Base-by-base conservation (phyloP, 768 basidiomycete genomes). In the Mycena vitilis region DNA sequence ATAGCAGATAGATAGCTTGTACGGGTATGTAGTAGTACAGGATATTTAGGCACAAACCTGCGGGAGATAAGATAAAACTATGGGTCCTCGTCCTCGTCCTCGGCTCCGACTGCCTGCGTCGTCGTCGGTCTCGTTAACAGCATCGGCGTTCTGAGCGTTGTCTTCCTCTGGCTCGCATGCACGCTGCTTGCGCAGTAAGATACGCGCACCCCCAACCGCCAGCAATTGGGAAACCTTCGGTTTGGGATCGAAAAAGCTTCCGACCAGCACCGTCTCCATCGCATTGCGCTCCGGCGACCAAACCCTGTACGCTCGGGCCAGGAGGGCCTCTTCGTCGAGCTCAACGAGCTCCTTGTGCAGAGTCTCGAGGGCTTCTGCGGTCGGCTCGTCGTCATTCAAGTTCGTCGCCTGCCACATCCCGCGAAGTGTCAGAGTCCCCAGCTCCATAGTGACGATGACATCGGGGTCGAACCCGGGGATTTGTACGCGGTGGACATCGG, bases 121-220 rank as follows among this genome's bases (percentile, higher is more conserved):
- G n/a, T n/a, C n/a, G n/a, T n/a, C n/a, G n/a, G n/a, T n/a, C n/a
- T n/a, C n/a, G n/a, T n/a, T n/a, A n/a, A n/a, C n/a, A n/a, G n/a
- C n/a, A n/a, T n/a, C n/a, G n/a, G n/a, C n/a, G n/a, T n/a, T n/a
- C n/a, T n/a, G n/a, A n/a, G n/a, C n/a, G n/a, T n/a, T n/a, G n/a
- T n/a, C n/a, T n/a, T n/a, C n/a, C n/a, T n/a, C n/a, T n/a, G n/a
- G n/a, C n/a, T n/a, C n/a, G n/a, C n/a, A n/a, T n/a, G n/a, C n/a
- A n/a, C n/a, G n/a, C n/a, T n/a, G n/a, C n/a, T n/a, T n/a, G n/a
- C n/a, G n/a, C n/a, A n/a, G n/a, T n/a, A 68, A 58, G n/a, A 68
- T 30, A 10, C 55, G 67, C 2, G 68, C 58, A 30, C 68, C 68
- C 4, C 68, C 63, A 16, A 69, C 59, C 18, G 58, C 68, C 22